Conservation (phyloP, 768 basidiomycete species). For the Podaxis carcinomalis region DNA sequence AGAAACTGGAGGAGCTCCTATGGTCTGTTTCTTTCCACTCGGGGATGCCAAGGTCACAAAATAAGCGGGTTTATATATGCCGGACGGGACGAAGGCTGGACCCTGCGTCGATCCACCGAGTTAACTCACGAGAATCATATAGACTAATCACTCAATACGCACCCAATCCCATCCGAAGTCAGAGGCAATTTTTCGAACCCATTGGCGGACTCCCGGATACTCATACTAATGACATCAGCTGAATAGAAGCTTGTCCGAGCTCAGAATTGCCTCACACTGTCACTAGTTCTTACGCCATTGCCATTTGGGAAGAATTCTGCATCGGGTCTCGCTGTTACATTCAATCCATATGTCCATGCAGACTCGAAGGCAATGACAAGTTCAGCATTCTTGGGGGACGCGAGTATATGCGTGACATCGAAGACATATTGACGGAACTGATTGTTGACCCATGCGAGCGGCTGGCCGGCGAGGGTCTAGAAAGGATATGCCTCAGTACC, state of each 20-base stretch:
- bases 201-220: conserved; percentile 43
- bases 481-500: not conserved
- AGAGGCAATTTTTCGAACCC: conserved; percentile 45
- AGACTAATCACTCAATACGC: conserved; percentile 20
- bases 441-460: conserved; percentile 56
- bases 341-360: conserved; percentile 48
- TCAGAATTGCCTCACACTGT: not conserved
- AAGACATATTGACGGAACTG: conserved; percentile 52
- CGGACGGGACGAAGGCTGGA: conserved; percentile 53
- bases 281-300: conserved; percentile 8
- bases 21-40: conserved; percentile 13
- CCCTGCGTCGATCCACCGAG: conserved; percentile 29
- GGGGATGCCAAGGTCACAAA: conserved; percentile 36
- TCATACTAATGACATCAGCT: conserved; percentile 33
- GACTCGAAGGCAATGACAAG: conserved; percentile 50
- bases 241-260: not conserved
- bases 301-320: conserved; percentile 38
- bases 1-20: conserved; percentile 20
- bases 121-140: not conserved
- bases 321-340: conserved; percentile 46
- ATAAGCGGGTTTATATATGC: conserved; percentile 53
- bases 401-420: conserved; percentile 42
- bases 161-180: conserved; percentile 69
- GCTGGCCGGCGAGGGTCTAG: conserved; percentile 45
- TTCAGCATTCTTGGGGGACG: conserved; percentile 33